Conservation (phyloP, 176 grass and related monocot species). For the Eleusine indica region DNA sequence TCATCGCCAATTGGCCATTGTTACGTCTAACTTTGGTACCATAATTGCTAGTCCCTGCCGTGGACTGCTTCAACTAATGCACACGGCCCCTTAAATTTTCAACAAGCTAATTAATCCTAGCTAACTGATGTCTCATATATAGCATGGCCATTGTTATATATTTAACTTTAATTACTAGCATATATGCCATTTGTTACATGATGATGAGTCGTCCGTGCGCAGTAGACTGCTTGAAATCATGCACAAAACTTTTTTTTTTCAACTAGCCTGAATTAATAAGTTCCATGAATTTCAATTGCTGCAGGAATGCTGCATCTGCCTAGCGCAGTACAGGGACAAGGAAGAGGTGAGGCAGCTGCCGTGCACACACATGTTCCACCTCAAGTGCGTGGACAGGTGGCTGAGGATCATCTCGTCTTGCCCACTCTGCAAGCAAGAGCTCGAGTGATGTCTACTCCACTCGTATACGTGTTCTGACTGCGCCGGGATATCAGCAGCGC, state of each 20-base stretch:
- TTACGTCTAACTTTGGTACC: too few species aligned
- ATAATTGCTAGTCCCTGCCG: too few species aligned
- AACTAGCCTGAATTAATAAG: neutral
- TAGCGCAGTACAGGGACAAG: constrained; percentile 77
- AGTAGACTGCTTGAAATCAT: neutral
- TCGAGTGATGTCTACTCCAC: constrained; percentile 47
- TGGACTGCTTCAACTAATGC: too few species aligned
- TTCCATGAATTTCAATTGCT: neutral
- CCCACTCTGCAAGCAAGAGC: constrained; percentile 97
- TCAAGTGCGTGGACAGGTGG: constrained; percentile 90
- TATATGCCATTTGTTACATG: too few species aligned
- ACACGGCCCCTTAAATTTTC: too few species aligned
- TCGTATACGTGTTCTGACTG: neutral
- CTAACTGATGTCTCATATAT: too few species aligned
- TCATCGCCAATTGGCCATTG: too few species aligned
- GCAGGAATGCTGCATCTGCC: constrained; percentile 98
- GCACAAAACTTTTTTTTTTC: neutral
- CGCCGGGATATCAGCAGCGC: constrained; percentile 18
- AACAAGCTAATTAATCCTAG: too few species aligned
- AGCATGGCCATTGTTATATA: too few species aligned
- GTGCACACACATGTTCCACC: constrained; percentile 90
- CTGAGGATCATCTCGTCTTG: constrained; percentile 97
- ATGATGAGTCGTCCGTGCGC: neutral
- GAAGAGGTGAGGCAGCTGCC: constrained; percentile 94
- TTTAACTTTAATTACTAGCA: too few species aligned